Conservation (phyloP, 371 early-diverging fungal genomes). For the Blastocladiella emersonii region DNA sequence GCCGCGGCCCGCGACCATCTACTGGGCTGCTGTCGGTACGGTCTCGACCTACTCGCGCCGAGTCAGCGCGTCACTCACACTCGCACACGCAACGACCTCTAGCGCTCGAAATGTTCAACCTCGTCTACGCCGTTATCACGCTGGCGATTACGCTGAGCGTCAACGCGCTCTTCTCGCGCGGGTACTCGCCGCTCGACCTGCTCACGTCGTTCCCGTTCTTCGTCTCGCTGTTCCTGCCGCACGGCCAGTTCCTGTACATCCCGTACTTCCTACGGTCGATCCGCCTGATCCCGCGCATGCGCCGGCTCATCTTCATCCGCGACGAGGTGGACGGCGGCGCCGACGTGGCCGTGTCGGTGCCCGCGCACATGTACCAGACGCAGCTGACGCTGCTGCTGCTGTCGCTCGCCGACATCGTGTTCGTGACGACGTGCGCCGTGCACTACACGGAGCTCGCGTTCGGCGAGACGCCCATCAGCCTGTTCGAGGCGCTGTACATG, state of each 20-base stretch:
- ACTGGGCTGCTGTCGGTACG: too few relatives aligned
- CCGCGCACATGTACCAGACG: slow-evolving; percentile 36
- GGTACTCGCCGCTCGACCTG: slow-evolving; percentile 34
- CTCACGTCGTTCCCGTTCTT: slow-evolving; percentile 40
- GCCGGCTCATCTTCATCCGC: slow-evolving; percentile 41
- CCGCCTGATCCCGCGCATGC: slow-evolving; percentile 39
- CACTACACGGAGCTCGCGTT: slow-evolving; percentile 51
- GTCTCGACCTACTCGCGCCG: too few relatives aligned
- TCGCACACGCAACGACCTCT: too few relatives aligned
- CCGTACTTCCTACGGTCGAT: slow-evolving; percentile 49
- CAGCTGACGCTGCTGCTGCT: slow-evolving; percentile 42
- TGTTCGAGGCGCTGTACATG: slow-evolving; percentile 22
- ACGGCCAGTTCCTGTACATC: slow-evolving; percentile 41
- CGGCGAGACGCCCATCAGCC: slow-evolving; percentile 25
- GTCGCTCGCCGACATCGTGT: slow-evolving; percentile 44
- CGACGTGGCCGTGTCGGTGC: too few relatives aligned
- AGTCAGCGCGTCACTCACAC: too few relatives aligned
- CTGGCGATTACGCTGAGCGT: too few relatives aligned
- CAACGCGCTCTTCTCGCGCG: too few relatives aligned
- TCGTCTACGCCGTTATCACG: too few relatives aligned
- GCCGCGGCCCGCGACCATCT: too few relatives aligned
- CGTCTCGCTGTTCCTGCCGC: slow-evolving; percentile 25
- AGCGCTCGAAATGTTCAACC: too few relatives aligned
- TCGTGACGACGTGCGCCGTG: slow-evolving; percentile 52
- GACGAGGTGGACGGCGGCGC: slow-evolving; percentile 22